Evolutionary conservation across 139 green algal species (phyloP).

Genomic region (Haematococcus lacustris): DNA sequence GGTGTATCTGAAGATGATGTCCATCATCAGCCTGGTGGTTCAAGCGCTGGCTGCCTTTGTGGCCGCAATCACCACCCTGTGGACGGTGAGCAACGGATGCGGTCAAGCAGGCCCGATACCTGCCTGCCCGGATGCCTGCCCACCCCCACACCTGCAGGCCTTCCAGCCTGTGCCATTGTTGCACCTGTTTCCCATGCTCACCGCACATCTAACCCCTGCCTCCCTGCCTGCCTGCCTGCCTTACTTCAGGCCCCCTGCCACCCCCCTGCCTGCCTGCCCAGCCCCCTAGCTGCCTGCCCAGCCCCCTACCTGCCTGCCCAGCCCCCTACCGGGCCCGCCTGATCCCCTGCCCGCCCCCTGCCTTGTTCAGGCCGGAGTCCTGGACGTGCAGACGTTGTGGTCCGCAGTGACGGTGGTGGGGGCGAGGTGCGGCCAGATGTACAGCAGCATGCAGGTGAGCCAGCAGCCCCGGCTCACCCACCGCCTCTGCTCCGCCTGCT

Average conservation of each 20-base stretch:
- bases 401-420: conserved; percentile 18
- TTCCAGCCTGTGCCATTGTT: too few species aligned
- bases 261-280: not conserved
- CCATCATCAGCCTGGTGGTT: conserved; percentile 42
- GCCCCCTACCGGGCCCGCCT: not conserved
- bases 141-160: too few species aligned
- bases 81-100: conserved; percentile 4
- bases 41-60: conserved; percentile 34
- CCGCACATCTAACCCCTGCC: not conserved
- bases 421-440: conserved; percentile 17
- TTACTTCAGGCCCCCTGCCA: not conserved
- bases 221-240: not conserved
- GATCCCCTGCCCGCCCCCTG: not conserved
- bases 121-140: too few species aligned
- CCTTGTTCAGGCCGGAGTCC: not conserved
- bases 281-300: not conserved
- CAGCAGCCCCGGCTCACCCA: too few species aligned
- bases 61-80: conserved; percentile 6
- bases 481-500: too few species aligned
- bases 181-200: too few species aligned
- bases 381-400: conserved; percentile 19
- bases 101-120: too few species aligned
- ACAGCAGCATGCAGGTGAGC: too few species aligned
- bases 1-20: conserved; percentile 40
- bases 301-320: not conserved